Evolutionary conservation across 139 green algal genomes (phyloP).

Genomic region (Chlorella sp.): DNA sequence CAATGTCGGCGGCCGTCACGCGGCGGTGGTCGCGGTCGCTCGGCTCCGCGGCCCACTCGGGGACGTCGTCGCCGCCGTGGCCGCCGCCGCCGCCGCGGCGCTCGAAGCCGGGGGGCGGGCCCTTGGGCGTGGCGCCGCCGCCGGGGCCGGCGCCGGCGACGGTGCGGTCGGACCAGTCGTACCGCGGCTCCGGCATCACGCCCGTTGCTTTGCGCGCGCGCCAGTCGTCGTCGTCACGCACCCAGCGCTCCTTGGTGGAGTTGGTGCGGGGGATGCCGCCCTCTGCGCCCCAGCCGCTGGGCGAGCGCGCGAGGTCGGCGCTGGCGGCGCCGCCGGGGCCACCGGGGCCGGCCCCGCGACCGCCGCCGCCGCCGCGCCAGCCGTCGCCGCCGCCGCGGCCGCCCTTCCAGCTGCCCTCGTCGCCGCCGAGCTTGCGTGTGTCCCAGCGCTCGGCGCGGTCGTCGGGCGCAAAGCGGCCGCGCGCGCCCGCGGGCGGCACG

Average conservation of each 20-base stretch:
- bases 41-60: slow-evolving; percentile 34
- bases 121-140: background rate
- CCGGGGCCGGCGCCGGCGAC: background rate
- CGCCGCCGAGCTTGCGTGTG: background rate
- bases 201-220: slow-evolving; percentile 12
- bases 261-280: too few species aligned
- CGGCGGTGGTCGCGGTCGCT: background rate
- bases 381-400: slow-evolving; percentile 2
- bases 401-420: slow-evolving; percentile 3
- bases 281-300: background rate
- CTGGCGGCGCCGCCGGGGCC: background rate
- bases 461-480: background rate
- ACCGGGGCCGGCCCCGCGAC: background rate
- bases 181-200: slow-evolving; percentile 6
- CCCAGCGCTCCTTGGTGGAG: background rate
- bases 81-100: background rate
- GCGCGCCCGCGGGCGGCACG: background rate
- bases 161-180: slow-evolving; percentile 23
- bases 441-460: slow-evolving; percentile 4
- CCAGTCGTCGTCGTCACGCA: slow-evolving; percentile 22
- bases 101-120: slow-evolving; percentile 17
- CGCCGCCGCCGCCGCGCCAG: background rate
- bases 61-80: background rate
- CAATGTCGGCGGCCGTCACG: slow-evolving; percentile 43
- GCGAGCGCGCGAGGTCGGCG: background rate